phyloP scores from a whole-genome alignment of 2,329 filamentous ascomycete species.

The Scedosporium minutisporum region DNA sequence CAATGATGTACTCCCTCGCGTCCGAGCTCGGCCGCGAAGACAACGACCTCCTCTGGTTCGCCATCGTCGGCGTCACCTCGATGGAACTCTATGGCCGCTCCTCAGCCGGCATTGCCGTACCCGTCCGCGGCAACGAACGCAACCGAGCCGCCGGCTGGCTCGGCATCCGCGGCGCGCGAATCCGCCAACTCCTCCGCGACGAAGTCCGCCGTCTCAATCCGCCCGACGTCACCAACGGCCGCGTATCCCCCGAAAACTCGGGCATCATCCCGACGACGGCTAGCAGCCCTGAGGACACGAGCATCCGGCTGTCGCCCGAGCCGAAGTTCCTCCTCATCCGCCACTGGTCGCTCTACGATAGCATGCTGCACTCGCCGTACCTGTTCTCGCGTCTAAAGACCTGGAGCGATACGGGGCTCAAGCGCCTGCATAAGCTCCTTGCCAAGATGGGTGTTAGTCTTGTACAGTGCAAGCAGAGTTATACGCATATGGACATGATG shows the following conservation, averaged over 20 bases:
- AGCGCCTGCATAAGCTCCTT: constrained; percentile 83
- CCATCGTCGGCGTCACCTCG: constrained; percentile 90
- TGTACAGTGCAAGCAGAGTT: constrained; percentile 87
- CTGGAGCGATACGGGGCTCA: constrained; percentile 84
- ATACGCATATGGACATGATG: constrained; percentile 98
- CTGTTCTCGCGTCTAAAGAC: constrained; percentile 85
- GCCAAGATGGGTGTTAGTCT: constrained; percentile 97
- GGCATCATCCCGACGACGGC: constrained; percentile 87
- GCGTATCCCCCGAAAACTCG: constrained; percentile 53
- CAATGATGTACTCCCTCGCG: constrained; percentile 86
- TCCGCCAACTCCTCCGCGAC: constrained; percentile 78
- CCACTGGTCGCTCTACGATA: constrained; percentile 97
- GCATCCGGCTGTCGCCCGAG: constrained; percentile 86
- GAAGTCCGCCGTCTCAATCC: constrained; percentile 92
- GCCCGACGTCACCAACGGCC: constrained; percentile 54
- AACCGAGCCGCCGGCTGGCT: constrained; percentile 63
- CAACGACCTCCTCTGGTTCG: constrained; percentile 90
- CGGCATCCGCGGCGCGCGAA: constrained; percentile 69
- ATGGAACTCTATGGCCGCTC: constrained; percentile 85
- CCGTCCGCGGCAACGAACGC: constrained; percentile 44
- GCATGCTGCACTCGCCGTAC: constrained; percentile 95
- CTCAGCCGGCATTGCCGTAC: constrained; percentile 64
- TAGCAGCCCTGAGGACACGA: constrained; percentile 78
- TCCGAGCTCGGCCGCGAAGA: constrained; percentile 93
- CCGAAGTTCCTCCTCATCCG: constrained; percentile 85